Evolutionary conservation across 495 filamentous ascomycete species (phyloP).

Genomic region (Tuber microsphaerosporum): DNA sequence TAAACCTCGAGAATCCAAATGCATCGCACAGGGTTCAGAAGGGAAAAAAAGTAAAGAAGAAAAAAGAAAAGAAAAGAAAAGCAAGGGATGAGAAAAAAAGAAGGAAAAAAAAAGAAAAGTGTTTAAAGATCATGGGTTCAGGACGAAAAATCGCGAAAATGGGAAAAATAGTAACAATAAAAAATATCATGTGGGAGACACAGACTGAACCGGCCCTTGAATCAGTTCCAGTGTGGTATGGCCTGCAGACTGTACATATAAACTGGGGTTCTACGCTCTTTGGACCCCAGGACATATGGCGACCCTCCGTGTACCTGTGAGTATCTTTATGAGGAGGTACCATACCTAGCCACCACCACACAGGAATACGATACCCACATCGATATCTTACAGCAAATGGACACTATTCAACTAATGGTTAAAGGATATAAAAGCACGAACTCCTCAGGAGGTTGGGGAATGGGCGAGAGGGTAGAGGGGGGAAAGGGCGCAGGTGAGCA

Average conservation of each 20-base stretch:
- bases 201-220: not conserved
- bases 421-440: not conserved
- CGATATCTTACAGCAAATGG: not conserved
- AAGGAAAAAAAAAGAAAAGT: constrained; percentile 4
- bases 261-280: constrained; percentile 1
- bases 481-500: not conserved
- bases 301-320: not conserved
- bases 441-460: not conserved
- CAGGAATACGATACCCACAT: not conserved
- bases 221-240: not conserved
- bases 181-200: not conserved
- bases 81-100: constrained; percentile 16
- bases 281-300: not conserved
- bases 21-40: constrained; percentile 1
- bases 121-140: not conserved
- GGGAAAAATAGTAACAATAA: not conserved
- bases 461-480: not conserved
- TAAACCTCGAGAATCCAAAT: not conserved
- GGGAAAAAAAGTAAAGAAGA: not conserved
- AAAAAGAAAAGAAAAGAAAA: constrained; percentile 15
- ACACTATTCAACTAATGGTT: not conserved
- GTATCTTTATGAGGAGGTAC: not conserved
- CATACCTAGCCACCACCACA: not conserved
- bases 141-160: not conserved
- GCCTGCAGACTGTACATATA: not conserved